Evolutionary conservation across 371 early-diverging fungal genomes (phyloP), one percentile per base, ranked within the genome.

Genomic region (Mortierella sp.): DNA sequence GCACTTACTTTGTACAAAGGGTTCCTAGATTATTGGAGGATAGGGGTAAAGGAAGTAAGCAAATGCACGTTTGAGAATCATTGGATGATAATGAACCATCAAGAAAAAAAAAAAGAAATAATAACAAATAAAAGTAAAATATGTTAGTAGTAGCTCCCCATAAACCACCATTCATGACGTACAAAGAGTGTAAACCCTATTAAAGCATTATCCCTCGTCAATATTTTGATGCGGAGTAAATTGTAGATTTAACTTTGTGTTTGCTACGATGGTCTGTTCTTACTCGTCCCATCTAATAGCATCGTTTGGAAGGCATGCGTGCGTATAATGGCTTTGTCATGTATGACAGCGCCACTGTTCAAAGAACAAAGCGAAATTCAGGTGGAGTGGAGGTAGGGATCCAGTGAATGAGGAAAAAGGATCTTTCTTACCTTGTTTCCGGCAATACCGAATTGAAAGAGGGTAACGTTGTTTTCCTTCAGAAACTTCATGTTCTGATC

Each of bases 401-500:
- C 19, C 8, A n/a, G n/a, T n/a, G n/a, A n/a, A n/a, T 28, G 43
- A 54, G 5, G 32, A 32, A 34, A 23, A 34, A 13, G 19, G 22
- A n/a, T 19, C 13, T 2, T 29, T 29, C 32, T 62, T 83, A 94
- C 94, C 89, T 97, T 97, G 83, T 97, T 97, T 7, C 98, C 98
- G 13, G 98, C 93, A 42, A 98, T 96, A 23, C 97, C 97, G 84
- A 98, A 98, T 75, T 97, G 98, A 70, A 94, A 91, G 43, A 97
- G 88, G 10, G 82, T 86, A 22, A 98, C 95, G 32, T 89, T 86
- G 77, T 96, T 93, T 64, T 96, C 94, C 61, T 93, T 88, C 61
- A 97, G 79, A 84, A 98, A 98, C 75, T 88, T 89, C 86, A 91
- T 86, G 82, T 96, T 98, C 83, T 94, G 95, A 57, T 92, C 95